Evolutionary conservation across 106 monocot genomes (phyloP), one percentile per base, ranked within the genome.

Genomic region (Allium cepa): DNA sequence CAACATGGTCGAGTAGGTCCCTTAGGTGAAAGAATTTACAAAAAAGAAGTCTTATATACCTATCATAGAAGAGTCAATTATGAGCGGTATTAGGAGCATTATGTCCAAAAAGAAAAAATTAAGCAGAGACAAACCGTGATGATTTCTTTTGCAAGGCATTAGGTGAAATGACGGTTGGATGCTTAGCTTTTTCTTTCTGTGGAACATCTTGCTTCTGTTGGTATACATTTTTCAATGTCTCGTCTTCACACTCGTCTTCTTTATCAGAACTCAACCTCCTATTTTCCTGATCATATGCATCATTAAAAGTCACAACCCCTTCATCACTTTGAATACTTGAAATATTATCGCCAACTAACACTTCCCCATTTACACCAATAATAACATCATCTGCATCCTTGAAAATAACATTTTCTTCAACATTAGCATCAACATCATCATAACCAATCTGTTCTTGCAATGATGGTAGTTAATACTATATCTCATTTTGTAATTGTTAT

Each of bases 51-150:
- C 22, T 22, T 22, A 22, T 22, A 22, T 22, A 22, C 22, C 22
- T 22, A 22, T 22, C 22, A 22, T 0, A 22, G 22, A 22, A 22
- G 22, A 22, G 0, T 22, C 22, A 22, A 22, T 22, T 22, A 22
- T 22, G 22, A 22, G 22, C 1, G 1, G 22, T 22, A 1, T 22
- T 22, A 22, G 22, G 22, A 22, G 22, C 22, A 22, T 22, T 22
- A 22, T 22, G 22, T 1, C 22, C 22, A 22, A 28, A 76, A 97
- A 69, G 97, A 97, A 69, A 97, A 66, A 97, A 97, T 8, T 92
- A 97, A 53, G 92, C 97, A 57, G 97, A 81, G 67, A 97, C 88
- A 71, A 97, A 97, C 11, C 97, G 83, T 51, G 97, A 97, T 63
- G 97, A 97, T 77, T 89, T 97, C 47, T 97, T 92, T 67, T 86